These are phyloP conservation scores for Pseudotulostoma volvatum DNA, from an alignment of 495 filamentous ascomycete species.

Conservation along the genomic window DNA sequence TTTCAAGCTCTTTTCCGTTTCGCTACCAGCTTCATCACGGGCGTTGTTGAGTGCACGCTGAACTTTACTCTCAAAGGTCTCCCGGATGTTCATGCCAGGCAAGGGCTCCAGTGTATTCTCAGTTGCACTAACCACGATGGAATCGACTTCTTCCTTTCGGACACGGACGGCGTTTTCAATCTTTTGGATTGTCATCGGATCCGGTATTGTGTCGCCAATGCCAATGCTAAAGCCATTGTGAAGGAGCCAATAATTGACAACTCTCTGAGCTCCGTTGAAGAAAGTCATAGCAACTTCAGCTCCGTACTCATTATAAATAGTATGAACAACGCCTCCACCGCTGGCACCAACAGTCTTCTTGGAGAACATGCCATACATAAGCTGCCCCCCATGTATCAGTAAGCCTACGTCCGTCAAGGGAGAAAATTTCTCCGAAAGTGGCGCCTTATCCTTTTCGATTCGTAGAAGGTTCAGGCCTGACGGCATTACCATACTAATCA, in stretches of 20 bases:
- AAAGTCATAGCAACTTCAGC: slow-evolving; percentile 71
- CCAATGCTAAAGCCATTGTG: slow-evolving; percentile 97
- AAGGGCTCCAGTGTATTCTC: slow-evolving; percentile 72
- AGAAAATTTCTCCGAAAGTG: slow-evolving; percentile 35
- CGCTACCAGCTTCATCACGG: slow-evolving; percentile 89
- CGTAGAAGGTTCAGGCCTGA: slow-evolving; percentile 66
- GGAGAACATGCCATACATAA: slow-evolving; percentile 75
- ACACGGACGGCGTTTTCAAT: slow-evolving; percentile 62
- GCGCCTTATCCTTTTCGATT: slow-evolving; percentile 35
- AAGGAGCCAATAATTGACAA: slow-evolving; percentile 94
- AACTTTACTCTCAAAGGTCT: slow-evolving; percentile 93
- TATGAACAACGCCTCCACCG: slow-evolving; percentile 78
- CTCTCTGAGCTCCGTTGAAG: slow-evolving; percentile 85
- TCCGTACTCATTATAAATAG: slow-evolving; percentile 91
- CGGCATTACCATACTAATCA: slow-evolving; percentile 85
- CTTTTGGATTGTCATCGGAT: slow-evolving; percentile 59
- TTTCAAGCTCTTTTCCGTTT: slow-evolving; percentile 79
- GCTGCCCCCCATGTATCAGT: slow-evolving; percentile 68
- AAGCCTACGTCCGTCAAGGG: slow-evolving; percentile 68
- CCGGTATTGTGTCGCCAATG: slow-evolving; percentile 96
- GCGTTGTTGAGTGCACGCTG: slow-evolving; percentile 85
- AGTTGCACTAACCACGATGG: slow-evolving; percentile 59
- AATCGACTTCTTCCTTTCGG: slow-evolving; percentile 64
- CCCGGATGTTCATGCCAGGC: slow-evolving; percentile 94
- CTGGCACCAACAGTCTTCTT: slow-evolving; percentile 91